Base-by-base conservation (phyloP, 1,139 yeast genomes). In the Pichia sp. region DNA sequence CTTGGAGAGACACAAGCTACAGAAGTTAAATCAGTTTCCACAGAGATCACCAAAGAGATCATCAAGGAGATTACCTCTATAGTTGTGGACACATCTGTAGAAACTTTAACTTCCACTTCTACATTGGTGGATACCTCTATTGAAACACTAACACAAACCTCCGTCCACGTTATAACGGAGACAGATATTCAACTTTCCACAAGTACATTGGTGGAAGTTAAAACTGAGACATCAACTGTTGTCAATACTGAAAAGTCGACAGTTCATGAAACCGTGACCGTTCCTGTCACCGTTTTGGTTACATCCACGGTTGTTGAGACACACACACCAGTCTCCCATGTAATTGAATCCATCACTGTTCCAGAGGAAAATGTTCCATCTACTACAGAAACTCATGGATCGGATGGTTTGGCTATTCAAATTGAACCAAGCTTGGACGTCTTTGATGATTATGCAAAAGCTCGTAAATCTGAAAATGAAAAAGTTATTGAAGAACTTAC, bases 31-130 rank as follows among this genome's bases (percentile, higher is more conserved):
- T 7, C 7, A 31, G 10, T 31, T 9, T 27, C 35, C 16, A 38
- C 36, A 32, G 46, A 48, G 16, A 26, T 44, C n/a, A 44, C 45
- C 6, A 48, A 41, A n/a, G 52, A 49, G 39, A 26, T 49, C 7
- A 32, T 29, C 27, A 49, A 41, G 33, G 51, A 50, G 37, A 28
- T 50, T 10, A 48, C 48, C 23, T 42, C 44, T 4, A 27, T 42
- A 35, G 31, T 46, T n/a, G 36, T 44, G 4, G 33, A 45, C 10
- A 45, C 46, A 4, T 37, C 23, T n/a, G 36, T 34, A 3, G 44
- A 38, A 43, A 44, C 36, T 5, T 35, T 42, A 4, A 38, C 48
- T 27, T 33, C 45, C 11, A 5, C 9, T 29, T 8, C 10, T 5
- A 38, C 36, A 11, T 11, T 29, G 10, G 29, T 38, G 7, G 7